A percentile compares a stretch with the other conserved stretches of the same genome.
Evolutionary conservation across 148 eudicot species (phyloP).

Genomic region (Rhododendron ferrugineum): DNA sequence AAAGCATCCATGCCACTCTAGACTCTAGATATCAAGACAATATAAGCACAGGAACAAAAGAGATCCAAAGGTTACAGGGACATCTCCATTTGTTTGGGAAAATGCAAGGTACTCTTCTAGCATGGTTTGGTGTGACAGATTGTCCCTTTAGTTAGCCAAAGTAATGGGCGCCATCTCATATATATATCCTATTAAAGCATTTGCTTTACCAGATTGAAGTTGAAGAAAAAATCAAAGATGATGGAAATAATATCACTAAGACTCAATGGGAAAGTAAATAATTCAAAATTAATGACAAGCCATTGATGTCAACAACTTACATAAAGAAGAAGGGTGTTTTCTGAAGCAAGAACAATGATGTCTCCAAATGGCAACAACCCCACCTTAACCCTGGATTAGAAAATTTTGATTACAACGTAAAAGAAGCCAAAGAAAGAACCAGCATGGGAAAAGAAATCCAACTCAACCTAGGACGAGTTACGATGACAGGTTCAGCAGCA

Average conservation of each 20-base stretch:
- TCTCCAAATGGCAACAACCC: slow-evolving; percentile 63
- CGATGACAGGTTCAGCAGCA: slow-evolving; percentile 86
- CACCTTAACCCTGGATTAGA: slow-evolving; percentile 42
- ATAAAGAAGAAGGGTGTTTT: slow-evolving; percentile 64
- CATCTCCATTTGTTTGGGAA: background rate
- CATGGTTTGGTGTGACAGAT: background rate
- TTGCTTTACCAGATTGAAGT: background rate
- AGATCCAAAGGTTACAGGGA: background rate
- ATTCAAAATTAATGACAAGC: background rate
- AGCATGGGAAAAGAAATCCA: slow-evolving; percentile 5
- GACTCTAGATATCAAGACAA: background rate
- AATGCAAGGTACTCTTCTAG: background rate
- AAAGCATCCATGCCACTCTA: background rate
- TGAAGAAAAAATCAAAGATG: background rate
- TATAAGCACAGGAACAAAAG: background rate
- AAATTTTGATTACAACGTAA: background rate
- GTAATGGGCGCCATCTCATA: background rate
- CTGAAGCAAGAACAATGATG: slow-evolving; percentile 73
- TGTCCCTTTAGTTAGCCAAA: background rate
- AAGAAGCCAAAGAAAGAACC: background rate
- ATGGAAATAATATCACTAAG: background rate
- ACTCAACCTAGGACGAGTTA: slow-evolving; percentile 73
- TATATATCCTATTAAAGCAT: background rate
- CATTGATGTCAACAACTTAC: slow-evolving; percentile 43
- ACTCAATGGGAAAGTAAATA: background rate